phyloP scores from a whole-genome alignment of 257 asterid species.

The Solanum gandarillasii region DNA sequence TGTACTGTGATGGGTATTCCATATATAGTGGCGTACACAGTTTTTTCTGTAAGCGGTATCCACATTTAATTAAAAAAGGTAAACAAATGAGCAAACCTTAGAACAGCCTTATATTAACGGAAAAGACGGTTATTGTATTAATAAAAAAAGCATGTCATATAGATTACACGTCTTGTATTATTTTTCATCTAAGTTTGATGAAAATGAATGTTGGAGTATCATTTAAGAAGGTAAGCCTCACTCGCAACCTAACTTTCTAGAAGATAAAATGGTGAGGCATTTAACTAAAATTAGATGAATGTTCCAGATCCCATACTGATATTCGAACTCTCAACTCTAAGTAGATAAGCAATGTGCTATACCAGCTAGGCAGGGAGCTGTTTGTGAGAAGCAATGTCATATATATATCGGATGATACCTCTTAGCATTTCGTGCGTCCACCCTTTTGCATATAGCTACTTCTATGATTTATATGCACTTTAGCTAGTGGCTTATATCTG shows the following conservation, averaged over 20 bases:
- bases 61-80: neutral
- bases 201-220: neutral
- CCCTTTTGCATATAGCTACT: neutral
- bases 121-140: neutral
- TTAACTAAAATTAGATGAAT: neutral
- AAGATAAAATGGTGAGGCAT: neutral
- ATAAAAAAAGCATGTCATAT: neutral
- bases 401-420: neutral
- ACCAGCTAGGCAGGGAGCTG: neutral
- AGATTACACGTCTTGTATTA: neutral
- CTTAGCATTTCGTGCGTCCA: neutral
- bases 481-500: neutral
- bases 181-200: neutral
- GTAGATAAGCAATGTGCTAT: neutral
- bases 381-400: neutral
- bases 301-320: neutral
- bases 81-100: neutral
- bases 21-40: neutral
- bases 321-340: neutral
- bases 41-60: neutral
- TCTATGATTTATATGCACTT: neutral
- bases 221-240: neutral
- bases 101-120: neutral
- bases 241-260: neutral
- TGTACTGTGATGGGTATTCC: neutral